Percentiles rank a stretch among this genome's conserved stretches.
Conservation (phyloP, 2,329 filamentous ascomycete species). For the Diaporthe velutina region DNA sequence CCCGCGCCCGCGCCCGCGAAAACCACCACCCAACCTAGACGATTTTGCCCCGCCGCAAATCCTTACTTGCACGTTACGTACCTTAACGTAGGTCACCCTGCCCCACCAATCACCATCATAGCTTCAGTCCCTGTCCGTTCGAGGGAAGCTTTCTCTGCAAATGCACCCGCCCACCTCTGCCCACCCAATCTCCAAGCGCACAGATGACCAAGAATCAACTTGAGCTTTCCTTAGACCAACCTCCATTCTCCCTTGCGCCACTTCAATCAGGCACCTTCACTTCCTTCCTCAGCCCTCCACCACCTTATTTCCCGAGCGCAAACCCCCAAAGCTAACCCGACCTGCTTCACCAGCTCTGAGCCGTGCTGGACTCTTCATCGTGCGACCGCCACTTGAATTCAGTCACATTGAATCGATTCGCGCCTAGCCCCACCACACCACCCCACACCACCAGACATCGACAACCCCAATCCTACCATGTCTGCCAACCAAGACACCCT, state of each 20-base stretch:
- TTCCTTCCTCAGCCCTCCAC: neutral
- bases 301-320: neutral
- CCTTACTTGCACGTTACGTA: slow-evolving; percentile 38
- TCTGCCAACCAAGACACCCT: slow-evolving; percentile 71
- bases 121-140: slow-evolving; percentile 19
- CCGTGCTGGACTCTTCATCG: slow-evolving; percentile 21
- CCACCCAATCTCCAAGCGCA: slow-evolving; percentile 12
- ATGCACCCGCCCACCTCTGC: slow-evolving; percentile 25
- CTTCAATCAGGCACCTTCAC: slow-evolving; percentile 19
- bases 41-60: slow-evolving; percentile 39
- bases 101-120: slow-evolving; percentile 35
- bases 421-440: slow-evolving; percentile 16
- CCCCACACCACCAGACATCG: neutral
- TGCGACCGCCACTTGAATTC: slow-evolving; percentile 31
- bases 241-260: slow-evolving; percentile 28
- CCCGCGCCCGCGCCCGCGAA: slow-evolving; percentile 29
- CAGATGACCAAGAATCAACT: slow-evolving; percentile 33
- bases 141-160: slow-evolving; percentile 35
- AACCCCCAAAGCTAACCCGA: slow-evolving; percentile 15
- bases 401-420: slow-evolving; percentile 20
- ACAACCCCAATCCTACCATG: slow-evolving; percentile 59
- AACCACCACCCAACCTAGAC: slow-evolving; percentile 30
- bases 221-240: slow-evolving; percentile 9
- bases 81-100: slow-evolving; percentile 21
- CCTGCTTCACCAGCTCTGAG: slow-evolving; percentile 36